Percentiles rank a stretch among this genome's conserved stretches.
These are phyloP conservation scores for Pythium dissotocum DNA, from an alignment of 352 stramenopile species.

Conservation along the genomic window DNA sequence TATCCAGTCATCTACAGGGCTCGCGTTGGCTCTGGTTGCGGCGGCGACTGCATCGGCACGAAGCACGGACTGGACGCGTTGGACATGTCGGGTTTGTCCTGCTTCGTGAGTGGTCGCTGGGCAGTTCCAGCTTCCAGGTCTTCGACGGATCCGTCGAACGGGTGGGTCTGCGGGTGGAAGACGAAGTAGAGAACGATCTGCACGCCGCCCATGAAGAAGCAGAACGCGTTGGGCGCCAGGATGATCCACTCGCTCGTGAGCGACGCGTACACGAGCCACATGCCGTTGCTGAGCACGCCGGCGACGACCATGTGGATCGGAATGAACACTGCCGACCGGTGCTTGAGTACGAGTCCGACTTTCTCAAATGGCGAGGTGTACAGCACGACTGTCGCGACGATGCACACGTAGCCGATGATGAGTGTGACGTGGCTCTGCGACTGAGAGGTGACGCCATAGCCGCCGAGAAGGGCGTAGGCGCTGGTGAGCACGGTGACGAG, in stretches of 20 bases:
- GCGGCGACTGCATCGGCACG: slow-evolving; percentile 19
- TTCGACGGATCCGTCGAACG: not conserved
- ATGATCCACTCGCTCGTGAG: slow-evolving; percentile 28
- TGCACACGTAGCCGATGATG: slow-evolving; percentile 21
- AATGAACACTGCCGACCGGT: slow-evolving; percentile 23
- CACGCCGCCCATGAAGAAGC: slow-evolving; percentile 19
- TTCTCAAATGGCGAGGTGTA: slow-evolving; percentile 28
- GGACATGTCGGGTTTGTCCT: not conserved
- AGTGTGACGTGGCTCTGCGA: slow-evolving; percentile 16
- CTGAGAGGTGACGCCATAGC: slow-evolving; percentile 13
- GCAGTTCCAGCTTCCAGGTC: slow-evolving; percentile 14
- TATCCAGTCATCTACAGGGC: not conserved
- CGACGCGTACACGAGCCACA: slow-evolving; percentile 22
- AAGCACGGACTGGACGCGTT: slow-evolving; percentile 17
- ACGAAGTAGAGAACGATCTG: slow-evolving; percentile 25
- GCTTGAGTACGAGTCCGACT: slow-evolving; percentile 26
- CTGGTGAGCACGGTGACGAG: slow-evolving; percentile 6
- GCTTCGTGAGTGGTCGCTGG: not conserved
- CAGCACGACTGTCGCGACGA: slow-evolving; percentile 24
- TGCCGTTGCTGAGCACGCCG: slow-evolving; percentile 18
- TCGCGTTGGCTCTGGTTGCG: slow-evolving; percentile 3
- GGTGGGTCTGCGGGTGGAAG: slow-evolving; percentile 22
- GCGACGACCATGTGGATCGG: slow-evolving; percentile 27
- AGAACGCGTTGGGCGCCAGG: slow-evolving; percentile 23
- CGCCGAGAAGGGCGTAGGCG: slow-evolving; percentile 18